A percentile compares a stretch with the other conserved stretches of the same genome.
These are phyloP conservation scores for Xanthoconium purpureum DNA, from an alignment of 768 basidiomycete species.

Conservation along the genomic window DNA sequence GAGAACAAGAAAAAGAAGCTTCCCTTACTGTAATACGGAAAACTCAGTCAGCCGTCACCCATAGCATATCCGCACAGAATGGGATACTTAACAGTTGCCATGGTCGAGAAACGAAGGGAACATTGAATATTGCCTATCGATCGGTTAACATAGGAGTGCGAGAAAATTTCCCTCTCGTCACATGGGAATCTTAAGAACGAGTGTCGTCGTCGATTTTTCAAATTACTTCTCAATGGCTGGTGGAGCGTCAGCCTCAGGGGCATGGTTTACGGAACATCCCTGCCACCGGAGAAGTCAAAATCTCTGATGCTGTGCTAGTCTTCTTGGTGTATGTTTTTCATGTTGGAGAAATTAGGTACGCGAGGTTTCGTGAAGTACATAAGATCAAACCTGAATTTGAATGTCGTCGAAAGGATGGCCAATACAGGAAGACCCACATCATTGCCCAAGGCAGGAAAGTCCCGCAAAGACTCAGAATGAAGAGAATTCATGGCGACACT, in stretches of 20 bases:
- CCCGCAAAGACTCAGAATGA: too few species aligned
- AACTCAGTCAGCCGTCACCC: conserved; percentile 9
- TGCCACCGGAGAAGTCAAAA: conserved; percentile 20
- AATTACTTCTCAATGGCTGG: neutral
- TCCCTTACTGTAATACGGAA: conserved; percentile 1
- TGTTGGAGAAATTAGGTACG: conserved; percentile 2
- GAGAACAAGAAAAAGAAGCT: conserved; percentile 3
- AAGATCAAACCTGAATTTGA: too few species aligned
- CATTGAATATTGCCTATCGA: neutral
- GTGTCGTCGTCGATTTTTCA: neutral
- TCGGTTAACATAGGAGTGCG: neutral
- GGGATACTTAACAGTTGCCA: conserved; percentile 1
- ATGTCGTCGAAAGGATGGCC: neutral
- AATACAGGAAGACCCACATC: neutral
- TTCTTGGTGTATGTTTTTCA: conserved; percentile 12
- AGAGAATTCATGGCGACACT: too few species aligned
- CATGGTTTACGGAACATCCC: conserved; percentile 18
- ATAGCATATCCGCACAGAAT: conserved; percentile 4
- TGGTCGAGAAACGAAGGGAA: neutral
- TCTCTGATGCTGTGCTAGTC: conserved; percentile 22
- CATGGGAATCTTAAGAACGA: neutral
- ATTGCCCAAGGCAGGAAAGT: too few species aligned
- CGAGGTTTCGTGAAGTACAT: too few species aligned
- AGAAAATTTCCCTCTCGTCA: neutral
- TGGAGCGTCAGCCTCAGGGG: neutral